These are phyloP conservation scores for Chalciporus piperatoides DNA, from an alignment of 1,284 basidiomycete genomes.

Conservation along the genomic window DNA sequence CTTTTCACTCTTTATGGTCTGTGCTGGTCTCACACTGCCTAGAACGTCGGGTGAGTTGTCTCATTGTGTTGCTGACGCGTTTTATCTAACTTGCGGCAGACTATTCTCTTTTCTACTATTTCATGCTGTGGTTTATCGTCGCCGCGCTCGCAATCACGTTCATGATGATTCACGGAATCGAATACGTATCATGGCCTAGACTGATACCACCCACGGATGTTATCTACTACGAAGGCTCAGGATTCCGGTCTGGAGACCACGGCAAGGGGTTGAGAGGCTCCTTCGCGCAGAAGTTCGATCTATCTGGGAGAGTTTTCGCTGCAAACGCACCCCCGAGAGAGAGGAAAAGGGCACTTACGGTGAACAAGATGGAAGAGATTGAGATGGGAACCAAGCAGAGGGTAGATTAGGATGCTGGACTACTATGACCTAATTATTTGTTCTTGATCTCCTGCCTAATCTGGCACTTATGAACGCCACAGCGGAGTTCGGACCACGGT, in stretches of 20 bases:
- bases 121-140: conserved; percentile 73
- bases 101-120: conserved; percentile 78
- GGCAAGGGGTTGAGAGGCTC: conserved; percentile 67
- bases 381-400: conserved; percentile 66
- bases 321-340: conserved; percentile 34
- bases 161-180: conserved; percentile 76
- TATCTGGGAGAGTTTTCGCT: conserved; percentile 30
- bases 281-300: conserved; percentile 33
- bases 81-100: conserved; percentile 39
- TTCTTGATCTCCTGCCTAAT: conserved; percentile 9
- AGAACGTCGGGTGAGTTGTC: conserved; percentile 70
- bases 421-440: neutral
- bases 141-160: conserved; percentile 59
- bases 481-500: conserved; percentile 32
- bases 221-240: conserved; percentile 85
- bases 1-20: conserved; percentile 85
- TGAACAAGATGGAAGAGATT: conserved; percentile 49
- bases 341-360: conserved; percentile 38
- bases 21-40: conserved; percentile 79
- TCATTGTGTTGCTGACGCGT: conserved; percentile 7
- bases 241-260: conserved; percentile 72
- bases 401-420: conserved; percentile 47
- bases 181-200: conserved; percentile 94
- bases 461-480: conserved; percentile 8
- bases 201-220: conserved; percentile 82